phyloP scores from a whole-genome alignment of 2,329 filamentous ascomycete species.

The Ophiostoma tasmaniense region DNA sequence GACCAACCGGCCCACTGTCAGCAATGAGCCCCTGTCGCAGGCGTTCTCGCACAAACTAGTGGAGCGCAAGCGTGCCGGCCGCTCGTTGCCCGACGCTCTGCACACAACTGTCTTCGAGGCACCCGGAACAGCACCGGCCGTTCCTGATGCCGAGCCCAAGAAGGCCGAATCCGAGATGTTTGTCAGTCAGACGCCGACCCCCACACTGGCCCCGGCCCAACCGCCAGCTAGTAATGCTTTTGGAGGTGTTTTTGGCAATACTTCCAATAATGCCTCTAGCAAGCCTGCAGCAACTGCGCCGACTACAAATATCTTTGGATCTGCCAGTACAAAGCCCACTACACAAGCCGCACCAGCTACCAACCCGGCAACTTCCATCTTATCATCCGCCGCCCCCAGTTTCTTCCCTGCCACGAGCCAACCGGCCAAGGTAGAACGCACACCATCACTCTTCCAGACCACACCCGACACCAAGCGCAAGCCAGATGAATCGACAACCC shows the following conservation, averaged over 20 bases:
- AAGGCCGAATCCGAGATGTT: slow-evolving; percentile 11
- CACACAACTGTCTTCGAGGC: slow-evolving; percentile 46
- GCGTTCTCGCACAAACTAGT: slow-evolving; percentile 49
- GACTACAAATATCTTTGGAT: background rate
- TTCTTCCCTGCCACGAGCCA: background rate
- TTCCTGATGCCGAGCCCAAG: background rate
- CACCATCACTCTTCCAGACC: slow-evolving; percentile 1
- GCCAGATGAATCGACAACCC: background rate
- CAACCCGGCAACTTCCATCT: background rate
- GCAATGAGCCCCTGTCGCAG: slow-evolving; percentile 43
- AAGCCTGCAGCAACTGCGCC: background rate
- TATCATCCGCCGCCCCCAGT: background rate
- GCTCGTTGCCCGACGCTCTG: slow-evolving; percentile 46
- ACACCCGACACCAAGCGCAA: background rate
- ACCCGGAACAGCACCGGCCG: slow-evolving; percentile 8
- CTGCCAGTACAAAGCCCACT: background rate
- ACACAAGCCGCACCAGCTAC: background rate
- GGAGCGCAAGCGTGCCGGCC: slow-evolving; percentile 49
- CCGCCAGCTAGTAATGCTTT: background rate
- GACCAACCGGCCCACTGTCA: slow-evolving; percentile 35
- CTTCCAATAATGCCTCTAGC: background rate
- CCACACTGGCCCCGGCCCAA: background rate
- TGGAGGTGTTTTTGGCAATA: background rate
- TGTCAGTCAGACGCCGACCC: slow-evolving; percentile 15
- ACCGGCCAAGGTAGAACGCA: background rate